These are phyloP conservation scores for Excoecaria cochinchinensis DNA, from an alignment of 345 rosid species.

Conservation along the genomic window DNA sequence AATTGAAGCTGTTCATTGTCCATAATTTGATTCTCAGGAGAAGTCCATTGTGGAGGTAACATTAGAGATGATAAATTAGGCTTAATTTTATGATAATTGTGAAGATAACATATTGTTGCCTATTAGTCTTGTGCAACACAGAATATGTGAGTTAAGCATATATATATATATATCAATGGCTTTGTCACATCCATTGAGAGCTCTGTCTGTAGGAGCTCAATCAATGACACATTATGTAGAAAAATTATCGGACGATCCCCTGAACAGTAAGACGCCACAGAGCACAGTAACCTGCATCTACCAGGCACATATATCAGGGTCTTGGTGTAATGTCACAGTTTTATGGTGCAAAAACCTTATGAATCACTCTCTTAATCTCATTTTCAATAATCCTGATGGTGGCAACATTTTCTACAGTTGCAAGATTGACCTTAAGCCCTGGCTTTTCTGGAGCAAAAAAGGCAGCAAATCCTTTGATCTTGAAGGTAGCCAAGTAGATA, in stretches of 20 bases:
- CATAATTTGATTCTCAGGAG: not conserved
- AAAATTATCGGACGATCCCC: constrained; percentile 50
- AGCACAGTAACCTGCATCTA: constrained; percentile 74
- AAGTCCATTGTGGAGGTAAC: not conserved
- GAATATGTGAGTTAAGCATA: not conserved
- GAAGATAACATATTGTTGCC: too few relatives aligned
- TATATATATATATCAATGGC: constrained; percentile 1
- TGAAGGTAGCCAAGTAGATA: constrained; percentile 61
- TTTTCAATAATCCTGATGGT: constrained; percentile 57
- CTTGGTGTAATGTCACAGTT: constrained; percentile 59
- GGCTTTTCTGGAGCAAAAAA: constrained; percentile 89
- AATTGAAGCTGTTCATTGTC: not conserved
- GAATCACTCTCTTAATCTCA: constrained; percentile 67
- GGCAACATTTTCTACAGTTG: constrained; percentile 54
- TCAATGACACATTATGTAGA: constrained; percentile 31
- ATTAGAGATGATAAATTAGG: not conserved
- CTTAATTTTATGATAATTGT: too few relatives aligned
- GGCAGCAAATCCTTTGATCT: constrained; percentile 67
- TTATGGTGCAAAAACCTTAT: constrained; percentile 72
- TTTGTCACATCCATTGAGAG: constrained; percentile 16
- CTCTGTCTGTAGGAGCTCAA: constrained; percentile 13
- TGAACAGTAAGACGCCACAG: constrained; percentile 52
- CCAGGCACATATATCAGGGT: constrained; percentile 66
- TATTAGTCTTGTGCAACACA: not conserved
- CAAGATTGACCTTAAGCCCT: constrained; percentile 81